phyloP scores from a whole-genome alignment of 306 rosid species.

The Inga laurina region DNA sequence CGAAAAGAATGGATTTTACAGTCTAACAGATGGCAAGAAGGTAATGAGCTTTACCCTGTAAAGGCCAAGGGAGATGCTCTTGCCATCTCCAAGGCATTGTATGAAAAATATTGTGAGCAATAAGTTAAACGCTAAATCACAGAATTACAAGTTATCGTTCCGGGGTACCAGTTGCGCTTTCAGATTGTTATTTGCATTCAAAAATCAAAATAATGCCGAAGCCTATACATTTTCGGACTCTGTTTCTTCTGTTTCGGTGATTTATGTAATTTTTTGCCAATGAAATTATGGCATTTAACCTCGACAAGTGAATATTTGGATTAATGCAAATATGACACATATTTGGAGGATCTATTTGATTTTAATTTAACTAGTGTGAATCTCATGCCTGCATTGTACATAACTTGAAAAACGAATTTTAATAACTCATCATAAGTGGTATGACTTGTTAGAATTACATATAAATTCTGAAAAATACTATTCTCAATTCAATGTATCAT shows the following conservation, averaged over 20 bases:
- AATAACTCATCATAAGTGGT: too few relatives aligned
- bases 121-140: slow-evolving; percentile 9
- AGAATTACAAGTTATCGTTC: slow-evolving; percentile 1
- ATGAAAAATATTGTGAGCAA: slow-evolving; percentile 53
- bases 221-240: background rate
- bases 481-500: too few relatives aligned
- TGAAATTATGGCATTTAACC: background rate
- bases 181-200: slow-evolving; percentile 6
- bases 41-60: slow-evolving; percentile 66
- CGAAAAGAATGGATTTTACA: slow-evolving; percentile 74
- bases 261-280: background rate
- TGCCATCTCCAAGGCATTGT: slow-evolving; percentile 65
- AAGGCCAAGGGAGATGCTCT: slow-evolving; percentile 73
- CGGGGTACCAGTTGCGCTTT: background rate
- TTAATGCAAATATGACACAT: background rate
- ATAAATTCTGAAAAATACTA: too few relatives aligned
- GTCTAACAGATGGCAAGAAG: slow-evolving; percentile 89
- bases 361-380: background rate
- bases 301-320: background rate
- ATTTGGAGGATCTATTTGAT: background rate
- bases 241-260: slow-evolving; percentile 6
- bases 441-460: too few relatives aligned
- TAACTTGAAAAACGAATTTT: too few relatives aligned
- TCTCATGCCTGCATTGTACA: too few relatives aligned
- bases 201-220: slow-evolving; percentile 10